These are phyloP conservation scores for Ustilago bromivora DNA, from an alignment of 1,284 basidiomycete species.

Conservation along the genomic window DNA sequence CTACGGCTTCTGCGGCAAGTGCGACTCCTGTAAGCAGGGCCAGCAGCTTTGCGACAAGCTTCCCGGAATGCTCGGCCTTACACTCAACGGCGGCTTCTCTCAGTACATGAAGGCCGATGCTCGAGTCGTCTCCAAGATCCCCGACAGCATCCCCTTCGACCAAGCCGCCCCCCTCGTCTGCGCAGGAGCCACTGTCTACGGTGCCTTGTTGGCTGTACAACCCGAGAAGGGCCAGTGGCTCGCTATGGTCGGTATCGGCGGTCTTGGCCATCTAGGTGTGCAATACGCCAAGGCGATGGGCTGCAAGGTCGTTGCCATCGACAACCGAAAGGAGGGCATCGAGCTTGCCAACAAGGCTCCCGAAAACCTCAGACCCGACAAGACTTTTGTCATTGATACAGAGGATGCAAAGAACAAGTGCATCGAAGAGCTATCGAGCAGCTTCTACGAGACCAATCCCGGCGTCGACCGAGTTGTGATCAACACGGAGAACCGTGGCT, in stretches of 20 bases:
- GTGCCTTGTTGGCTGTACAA: constrained; percentile 68
- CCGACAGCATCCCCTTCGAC: constrained; percentile 57
- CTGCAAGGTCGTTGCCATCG: constrained; percentile 67
- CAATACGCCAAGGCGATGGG: constrained; percentile 70
- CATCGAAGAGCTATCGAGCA: constrained; percentile 44
- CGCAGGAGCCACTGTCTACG: constrained; percentile 71
- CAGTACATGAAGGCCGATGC: constrained; percentile 63
- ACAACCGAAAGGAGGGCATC: constrained; percentile 56
- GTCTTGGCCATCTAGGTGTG: constrained; percentile 70
- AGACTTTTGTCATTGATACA: constrained; percentile 49
- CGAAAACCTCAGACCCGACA: constrained; percentile 57
- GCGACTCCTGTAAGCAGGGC: constrained; percentile 62
- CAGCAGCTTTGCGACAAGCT: constrained; percentile 59
- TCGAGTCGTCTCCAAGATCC: constrained; percentile 62
- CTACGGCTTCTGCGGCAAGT: constrained; percentile 61
- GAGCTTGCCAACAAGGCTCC: constrained; percentile 43
- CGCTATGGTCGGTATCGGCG: constrained; percentile 71
- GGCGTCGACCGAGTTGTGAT: constrained; percentile 63
- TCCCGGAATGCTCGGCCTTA: constrained; percentile 58
- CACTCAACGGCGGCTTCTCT: constrained; percentile 60
- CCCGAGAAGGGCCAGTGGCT: constrained; percentile 68
- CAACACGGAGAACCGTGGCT: constrained; percentile 49
- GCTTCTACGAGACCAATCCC: constrained; percentile 59
- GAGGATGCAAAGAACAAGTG: constrained; percentile 52
- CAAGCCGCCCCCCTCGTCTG: constrained; percentile 71